Evolutionary conservation across 2,329 filamentous ascomycete genomes (phyloP).

Genomic region (Orbilia quercus): DNA sequence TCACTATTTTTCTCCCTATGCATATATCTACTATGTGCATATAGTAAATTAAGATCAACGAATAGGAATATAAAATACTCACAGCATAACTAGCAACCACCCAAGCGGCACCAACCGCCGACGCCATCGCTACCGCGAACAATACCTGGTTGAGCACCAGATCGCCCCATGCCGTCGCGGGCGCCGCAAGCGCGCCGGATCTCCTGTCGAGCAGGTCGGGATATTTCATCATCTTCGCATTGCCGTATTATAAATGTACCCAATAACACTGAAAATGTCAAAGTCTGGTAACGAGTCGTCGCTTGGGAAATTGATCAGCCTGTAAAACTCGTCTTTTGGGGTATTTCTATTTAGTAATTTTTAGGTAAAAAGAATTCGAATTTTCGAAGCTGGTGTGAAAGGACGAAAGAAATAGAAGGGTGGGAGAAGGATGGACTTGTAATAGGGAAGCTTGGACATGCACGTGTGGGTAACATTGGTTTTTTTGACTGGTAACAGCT

Average conservation of each 20-base stretch:
- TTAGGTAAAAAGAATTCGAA: conserved; percentile 14
- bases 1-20: too few species aligned
- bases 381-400: too few species aligned
- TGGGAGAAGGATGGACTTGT: background rate
- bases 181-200: conserved; percentile 51
- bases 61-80: conserved; percentile 30
- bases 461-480: background rate
- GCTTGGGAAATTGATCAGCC: background rate
- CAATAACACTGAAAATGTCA: background rate
- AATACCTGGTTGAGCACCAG: conserved; percentile 61
- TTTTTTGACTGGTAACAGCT: too few species aligned
- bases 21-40: too few species aligned
- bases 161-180: conserved; percentile 48
- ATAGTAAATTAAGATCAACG: too few species aligned
- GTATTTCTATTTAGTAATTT: conserved; percentile 25
- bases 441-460: background rate
- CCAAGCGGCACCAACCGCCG: conserved; percentile 63
- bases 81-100: conserved; percentile 63
- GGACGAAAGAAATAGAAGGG: background rate
- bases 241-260: conserved; percentile 10
- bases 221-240: conserved; percentile 25
- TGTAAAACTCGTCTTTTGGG: background rate
- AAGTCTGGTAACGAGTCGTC: background rate
- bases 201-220: conserved; percentile 45
- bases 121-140: conserved; percentile 62